Base-by-base conservation (phyloP, 345 rosid species). In the Rhodomyrtus tomentosa region DNA sequence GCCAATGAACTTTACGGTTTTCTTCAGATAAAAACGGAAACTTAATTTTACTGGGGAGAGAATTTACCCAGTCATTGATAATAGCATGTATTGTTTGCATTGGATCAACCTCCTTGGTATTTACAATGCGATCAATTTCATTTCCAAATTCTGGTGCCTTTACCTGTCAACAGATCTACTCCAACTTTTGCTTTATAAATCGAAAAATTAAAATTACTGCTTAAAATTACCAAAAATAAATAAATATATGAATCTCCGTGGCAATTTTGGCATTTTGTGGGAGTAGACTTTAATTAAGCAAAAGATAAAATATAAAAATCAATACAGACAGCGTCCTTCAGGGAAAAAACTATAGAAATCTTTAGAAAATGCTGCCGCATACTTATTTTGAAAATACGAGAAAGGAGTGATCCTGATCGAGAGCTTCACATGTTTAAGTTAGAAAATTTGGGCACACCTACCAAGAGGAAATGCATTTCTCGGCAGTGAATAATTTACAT, bases 401-500 rank as follows among this genome's bases (percentile, higher is more conserved):
- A 68, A 36, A 9, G 79, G 13, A 68, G 45, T 5, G 24, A 68
- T 36, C 45, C 45, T 18, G 13, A 36, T 55, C 1, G 45, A 36
- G 45, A 68, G 79, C 76, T 68, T 18, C 45, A 4, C 45, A 36
- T 18, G 45, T 36, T 36, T 68, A 36, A 68, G 79, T 36, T 9
- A 68, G 76, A 68, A 68, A 68, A 68, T 38, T 32, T 32, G 24
- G 42, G 24, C 76, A 51, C 13, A 2, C 53, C 49, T 16, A 50
- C 25, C 83, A 50, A 6, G 36, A 20, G 13, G 55, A 50, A 40
- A 51, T 85, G 42, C 62, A 53, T 82, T 32, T 25, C 10, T 27
- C 45, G 62, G 29, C 55, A 29, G 20, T 80, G 49, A 52, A 45
- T 82, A 50, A 87, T 86, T 82, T 88, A 83, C 88, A 88, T 27